phyloP scores from a whole-genome alignment of 140 eudicot genomes.

The Cichorium intybus region DNA sequence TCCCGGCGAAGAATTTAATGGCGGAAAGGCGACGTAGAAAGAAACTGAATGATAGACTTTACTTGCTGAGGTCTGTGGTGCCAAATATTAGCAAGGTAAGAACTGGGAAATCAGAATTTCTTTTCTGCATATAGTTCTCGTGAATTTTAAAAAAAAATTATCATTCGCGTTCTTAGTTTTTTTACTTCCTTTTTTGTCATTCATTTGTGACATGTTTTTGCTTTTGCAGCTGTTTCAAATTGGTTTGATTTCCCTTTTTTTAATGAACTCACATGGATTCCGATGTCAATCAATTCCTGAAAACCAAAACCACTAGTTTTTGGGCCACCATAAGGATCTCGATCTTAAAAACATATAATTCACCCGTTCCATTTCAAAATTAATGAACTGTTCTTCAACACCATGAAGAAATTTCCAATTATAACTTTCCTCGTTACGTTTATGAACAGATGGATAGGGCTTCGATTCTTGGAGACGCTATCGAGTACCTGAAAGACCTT shows the following conservation, averaged over 20 bases:
- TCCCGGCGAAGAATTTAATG: constrained; percentile 85
- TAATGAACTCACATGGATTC: constrained; percentile 19
- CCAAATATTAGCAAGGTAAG: constrained; percentile 87
- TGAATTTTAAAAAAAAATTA: constrained; percentile 20
- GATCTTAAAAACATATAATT: not conserved
- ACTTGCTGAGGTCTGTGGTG: constrained; percentile 77
- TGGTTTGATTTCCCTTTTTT: not conserved
- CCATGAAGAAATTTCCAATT: not conserved
- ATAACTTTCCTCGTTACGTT: not conserved
- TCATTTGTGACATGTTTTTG: constrained; percentile 3
- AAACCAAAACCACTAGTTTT: not conserved
- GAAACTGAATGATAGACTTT: constrained; percentile 85
- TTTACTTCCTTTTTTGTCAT: not conserved
- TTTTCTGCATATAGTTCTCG: constrained; percentile 26
- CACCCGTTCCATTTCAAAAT: not conserved
- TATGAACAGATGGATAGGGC: constrained; percentile 75
- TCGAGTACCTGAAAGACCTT: constrained; percentile 63
- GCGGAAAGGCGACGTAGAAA: constrained; percentile 77
- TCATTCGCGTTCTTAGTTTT: constrained; percentile 1
- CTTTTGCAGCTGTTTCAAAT: not conserved
- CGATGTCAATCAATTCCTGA: constrained; percentile 11
- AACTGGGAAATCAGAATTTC: not conserved
- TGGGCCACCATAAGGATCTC: constrained; percentile 14
- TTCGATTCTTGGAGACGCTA: constrained; percentile 80
- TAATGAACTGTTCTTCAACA: not conserved